Evolutionary conservation across 352 stramenopile species (phyloP), one percentile per base, ranked within the genome.

Genomic region (Phytophthora kernoviae): DNA sequence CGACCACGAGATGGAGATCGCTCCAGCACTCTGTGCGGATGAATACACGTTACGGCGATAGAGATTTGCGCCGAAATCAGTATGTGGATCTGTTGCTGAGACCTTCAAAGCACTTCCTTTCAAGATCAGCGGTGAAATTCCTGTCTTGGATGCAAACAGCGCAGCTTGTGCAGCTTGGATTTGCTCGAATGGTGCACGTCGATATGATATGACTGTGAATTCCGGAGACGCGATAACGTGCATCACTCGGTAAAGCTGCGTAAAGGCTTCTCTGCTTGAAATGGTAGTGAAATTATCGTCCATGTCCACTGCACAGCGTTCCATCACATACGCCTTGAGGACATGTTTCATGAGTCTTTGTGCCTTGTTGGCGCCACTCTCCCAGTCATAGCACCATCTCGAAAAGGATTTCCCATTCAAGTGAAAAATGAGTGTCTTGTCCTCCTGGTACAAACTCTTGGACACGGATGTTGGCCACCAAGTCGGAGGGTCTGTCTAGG

Each of bases 201-300:
- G 61, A 47, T 81, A 84, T 18, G 75, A 84, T 43, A 84, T 84
- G 65, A 84, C 71, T 0, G 37, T 43, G 15, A 43, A 43, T 17
- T 43, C 37, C 12, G 37, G 37, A 8, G 37, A 43, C 14, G 37
- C 65, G 79, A 84, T 59, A 41, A 81, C 53, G 17, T 66, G 52
- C 18, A 70, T 50, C 17, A 84, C 65, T 34, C 65, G 68, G 21
- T 73, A 70, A 26, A 72, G 40, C 24, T 64, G 46, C 17, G 20
- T 44, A 32, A 32, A 44, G 5, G 47, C 53, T 18, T 30, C 27
- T 5, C 26, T 37, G 39, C 26, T 42, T 17, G 30, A 21, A 14
- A 48, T 36, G n/a, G 56, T 22, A 5, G 60, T 68, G 20, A 70
- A 50, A 45, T 55, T 63, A 43, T 41, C 51, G 24, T 53, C 45